phyloP scores from a whole-genome alignment of 1,284 basidiomycete species.

The Malassezia yamatoensis region DNA sequence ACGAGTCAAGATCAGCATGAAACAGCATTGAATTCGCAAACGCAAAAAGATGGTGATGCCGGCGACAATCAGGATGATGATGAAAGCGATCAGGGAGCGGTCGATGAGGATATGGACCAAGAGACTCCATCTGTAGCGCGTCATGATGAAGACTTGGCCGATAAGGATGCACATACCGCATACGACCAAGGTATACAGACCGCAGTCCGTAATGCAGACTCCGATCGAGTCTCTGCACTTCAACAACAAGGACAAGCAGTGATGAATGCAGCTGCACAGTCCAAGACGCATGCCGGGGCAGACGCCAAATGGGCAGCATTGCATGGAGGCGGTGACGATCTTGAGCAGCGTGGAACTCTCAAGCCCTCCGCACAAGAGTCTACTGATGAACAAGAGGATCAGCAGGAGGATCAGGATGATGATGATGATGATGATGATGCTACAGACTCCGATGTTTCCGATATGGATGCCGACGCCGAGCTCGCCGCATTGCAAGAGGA shows the following conservation, averaged over 20 bases:
- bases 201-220: not conserved
- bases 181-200: not conserved
- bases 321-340: conserved; percentile 16
- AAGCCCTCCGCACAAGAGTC: not conserved
- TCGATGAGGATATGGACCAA: conserved; percentile 21
- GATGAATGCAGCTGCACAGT: not conserved
- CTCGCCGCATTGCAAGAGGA: conserved; percentile 32
- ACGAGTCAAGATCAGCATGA: conserved; percentile 2
- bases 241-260: conserved; percentile 7
- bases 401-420: not conserved
- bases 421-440: conserved; percentile 19
- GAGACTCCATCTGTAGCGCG: conserved; percentile 1
- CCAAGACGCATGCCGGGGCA: not conserved
- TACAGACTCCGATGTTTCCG: conserved; percentile 13
- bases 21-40: not conserved
- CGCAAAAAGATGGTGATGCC: not conserved
- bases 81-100: conserved; percentile 12
- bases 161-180: not conserved
- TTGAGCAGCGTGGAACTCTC: conserved; percentile 12
- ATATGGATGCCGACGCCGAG: conserved; percentile 29
- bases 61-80: conserved; percentile 15
- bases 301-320: not conserved
- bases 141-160: not conserved
- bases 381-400: not conserved
- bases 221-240: not conserved